Conservation (phyloP, 148 eudicot genomes). For the Euryodendron excelsum region DNA sequence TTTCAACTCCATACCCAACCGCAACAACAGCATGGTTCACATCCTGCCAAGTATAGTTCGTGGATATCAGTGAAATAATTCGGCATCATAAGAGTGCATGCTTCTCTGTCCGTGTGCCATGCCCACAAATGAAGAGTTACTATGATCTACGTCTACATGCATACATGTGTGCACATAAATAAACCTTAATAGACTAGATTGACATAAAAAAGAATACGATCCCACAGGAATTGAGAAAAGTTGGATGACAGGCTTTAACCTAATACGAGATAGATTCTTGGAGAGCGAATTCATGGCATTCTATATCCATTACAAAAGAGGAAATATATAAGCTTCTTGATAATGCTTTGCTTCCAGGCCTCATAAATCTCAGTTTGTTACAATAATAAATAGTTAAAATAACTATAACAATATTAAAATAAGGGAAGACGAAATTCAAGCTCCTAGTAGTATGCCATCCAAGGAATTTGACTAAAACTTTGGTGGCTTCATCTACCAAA, state of each 20-base stretch:
- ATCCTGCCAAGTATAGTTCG: constrained; percentile 56
- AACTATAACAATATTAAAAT: too few species aligned
- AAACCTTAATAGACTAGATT: neutral
- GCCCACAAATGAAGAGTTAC: neutral
- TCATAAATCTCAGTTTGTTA: neutral
- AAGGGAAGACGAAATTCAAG: neutral
- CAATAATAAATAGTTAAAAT: neutral
- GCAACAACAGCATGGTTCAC: constrained; percentile 99
- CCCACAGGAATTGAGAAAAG: neutral
- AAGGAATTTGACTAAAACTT: neutral
- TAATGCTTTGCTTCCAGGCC: neutral
- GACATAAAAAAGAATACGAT: neutral
- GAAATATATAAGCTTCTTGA: neutral
- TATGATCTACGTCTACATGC: neutral
- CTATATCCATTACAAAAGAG: neutral
- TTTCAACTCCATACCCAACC: constrained; percentile 90
- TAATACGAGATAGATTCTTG: neutral
- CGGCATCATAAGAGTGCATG: neutral
- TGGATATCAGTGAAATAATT: neutral
- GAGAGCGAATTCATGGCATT: neutral
- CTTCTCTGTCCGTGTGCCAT: neutral
- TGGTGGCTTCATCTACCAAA: neutral
- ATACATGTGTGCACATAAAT: neutral
- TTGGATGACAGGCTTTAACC: neutral
- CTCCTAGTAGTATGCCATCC: neutral